Conservation (phyloP, 2,329 filamentous ascomycete species). For the Colletotrichum chlorophyti region DNA sequence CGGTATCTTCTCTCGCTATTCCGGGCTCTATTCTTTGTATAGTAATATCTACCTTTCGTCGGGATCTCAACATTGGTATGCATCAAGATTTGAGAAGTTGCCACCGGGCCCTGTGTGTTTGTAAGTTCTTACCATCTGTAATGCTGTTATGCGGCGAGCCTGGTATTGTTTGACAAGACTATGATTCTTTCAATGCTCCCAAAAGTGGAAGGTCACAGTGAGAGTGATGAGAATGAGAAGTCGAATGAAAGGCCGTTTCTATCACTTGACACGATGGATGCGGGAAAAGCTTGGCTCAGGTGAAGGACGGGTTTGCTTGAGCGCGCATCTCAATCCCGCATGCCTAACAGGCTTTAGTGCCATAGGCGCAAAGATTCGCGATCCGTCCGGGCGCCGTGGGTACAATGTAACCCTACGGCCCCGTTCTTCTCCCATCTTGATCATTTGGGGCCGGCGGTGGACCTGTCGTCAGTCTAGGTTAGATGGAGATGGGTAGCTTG, state of each 20-base stretch:
- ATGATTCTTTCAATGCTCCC: too few relatives aligned
- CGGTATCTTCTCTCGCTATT: neutral
- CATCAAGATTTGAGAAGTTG: too few relatives aligned
- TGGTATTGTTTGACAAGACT: neutral
- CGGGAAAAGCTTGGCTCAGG: constrained; percentile 25
- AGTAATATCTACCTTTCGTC: too few relatives aligned
- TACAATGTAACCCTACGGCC: constrained; percentile 27
- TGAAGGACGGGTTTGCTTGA: constrained; percentile 12
- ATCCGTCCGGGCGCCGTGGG: constrained; percentile 25
- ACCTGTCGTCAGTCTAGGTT: constrained; percentile 18
- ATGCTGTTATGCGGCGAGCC: constrained; percentile 14
- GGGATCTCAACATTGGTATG: too few relatives aligned
- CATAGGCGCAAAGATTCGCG: constrained; percentile 28
- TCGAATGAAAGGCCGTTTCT: too few relatives aligned
- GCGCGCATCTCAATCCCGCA: constrained; percentile 29
- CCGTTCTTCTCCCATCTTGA: constrained; percentile 4
- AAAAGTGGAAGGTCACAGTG: too few relatives aligned
- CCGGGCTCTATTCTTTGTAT: too few relatives aligned
- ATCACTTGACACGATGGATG: constrained; percentile 20
- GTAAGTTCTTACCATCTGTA: constrained; percentile 2
- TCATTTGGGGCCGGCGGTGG: constrained; percentile 8
- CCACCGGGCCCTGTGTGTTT: constrained; percentile 1
- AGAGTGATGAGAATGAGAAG: too few relatives aligned
- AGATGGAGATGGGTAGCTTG: too few relatives aligned
- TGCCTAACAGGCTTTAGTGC: constrained; percentile 24